A percentile compares a stretch with the other conserved stretches of the same genome.
Conservation (phyloP, 2,329 filamentous ascomycete genomes). For the Cercospora berteroae region DNA sequence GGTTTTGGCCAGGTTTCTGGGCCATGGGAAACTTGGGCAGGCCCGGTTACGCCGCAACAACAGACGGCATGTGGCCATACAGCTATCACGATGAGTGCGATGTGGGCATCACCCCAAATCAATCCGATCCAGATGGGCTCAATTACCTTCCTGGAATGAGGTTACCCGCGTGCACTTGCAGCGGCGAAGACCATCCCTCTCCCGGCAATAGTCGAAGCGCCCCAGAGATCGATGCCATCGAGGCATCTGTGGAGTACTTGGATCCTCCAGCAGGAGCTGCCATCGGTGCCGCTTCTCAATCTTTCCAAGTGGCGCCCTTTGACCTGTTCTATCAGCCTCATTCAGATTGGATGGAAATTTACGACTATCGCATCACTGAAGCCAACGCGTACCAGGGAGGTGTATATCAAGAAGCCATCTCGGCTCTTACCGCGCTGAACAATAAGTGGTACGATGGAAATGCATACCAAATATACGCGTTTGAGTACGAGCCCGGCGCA, state of each 20-base stretch:
- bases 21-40: slow-evolving; percentile 71
- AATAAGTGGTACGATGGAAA: slow-evolving; percentile 66
- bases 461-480: slow-evolving; percentile 61
- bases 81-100: slow-evolving; percentile 69
- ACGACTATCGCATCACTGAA: slow-evolving; percentile 56
- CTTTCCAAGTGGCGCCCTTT: slow-evolving; percentile 66
- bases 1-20: slow-evolving; percentile 76
- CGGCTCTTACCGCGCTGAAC: slow-evolving; percentile 60
- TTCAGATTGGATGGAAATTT: slow-evolving; percentile 62
- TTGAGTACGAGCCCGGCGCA: slow-evolving; percentile 61
- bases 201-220: slow-evolving; percentile 64
- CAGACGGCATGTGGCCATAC: slow-evolving; percentile 72
- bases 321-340: slow-evolving; percentile 66
- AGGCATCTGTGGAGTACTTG: slow-evolving; percentile 61
- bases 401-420: slow-evolving; percentile 62
- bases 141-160: slow-evolving; percentile 68
- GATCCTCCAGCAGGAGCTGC: slow-evolving; percentile 49
- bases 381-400: slow-evolving; percentile 63
- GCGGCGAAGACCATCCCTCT: slow-evolving; percentile 62
- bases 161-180: slow-evolving; percentile 66
- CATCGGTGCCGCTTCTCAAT: slow-evolving; percentile 62
- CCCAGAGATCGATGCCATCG: slow-evolving; percentile 70
- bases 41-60: slow-evolving; percentile 67
- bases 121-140: slow-evolving; percentile 65
- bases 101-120: slow-evolving; percentile 68